Percentiles rank a stretch among this genome's conserved stretches.
Evolutionary conservation across 352 stramenopile genomes (phyloP).

Genomic region (Globisporangium spiculum): DNA sequence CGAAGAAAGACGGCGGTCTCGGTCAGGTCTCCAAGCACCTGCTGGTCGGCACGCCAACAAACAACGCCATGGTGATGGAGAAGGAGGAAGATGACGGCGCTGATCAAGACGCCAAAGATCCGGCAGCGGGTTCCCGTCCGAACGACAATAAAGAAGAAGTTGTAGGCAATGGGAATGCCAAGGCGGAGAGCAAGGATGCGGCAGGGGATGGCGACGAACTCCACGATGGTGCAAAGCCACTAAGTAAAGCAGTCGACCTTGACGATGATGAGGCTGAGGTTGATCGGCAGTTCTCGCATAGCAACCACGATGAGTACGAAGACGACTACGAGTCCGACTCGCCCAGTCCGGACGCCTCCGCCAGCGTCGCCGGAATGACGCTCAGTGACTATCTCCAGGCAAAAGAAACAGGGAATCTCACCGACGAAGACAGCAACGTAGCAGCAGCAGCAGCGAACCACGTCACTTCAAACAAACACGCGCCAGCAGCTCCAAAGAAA

Average conservation of each 20-base stretch:
- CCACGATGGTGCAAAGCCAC: neutral
- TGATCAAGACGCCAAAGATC: neutral
- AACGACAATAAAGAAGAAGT: conserved; percentile 13
- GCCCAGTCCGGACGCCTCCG: conserved; percentile 8
- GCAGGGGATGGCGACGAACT: neutral
- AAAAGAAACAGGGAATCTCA: conserved; percentile 13
- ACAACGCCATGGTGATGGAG: conserved; percentile 58
- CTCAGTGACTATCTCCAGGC: conserved; percentile 59
- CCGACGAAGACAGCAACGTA: neutral
- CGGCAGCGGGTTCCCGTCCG: neutral
- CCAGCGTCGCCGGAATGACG: conserved; percentile 41
- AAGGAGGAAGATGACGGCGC: conserved; percentile 15
- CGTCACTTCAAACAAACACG: conserved; percentile 5
- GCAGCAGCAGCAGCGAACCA: neutral
- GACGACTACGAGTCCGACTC: conserved; percentile 48
- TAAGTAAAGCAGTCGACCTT: conserved; percentile 2
- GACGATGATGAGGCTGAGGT: conserved; percentile 1
- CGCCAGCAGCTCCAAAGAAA: neutral
- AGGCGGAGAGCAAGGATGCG: neutral
- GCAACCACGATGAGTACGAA: conserved; percentile 27
- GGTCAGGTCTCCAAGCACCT: conserved; percentile 48
- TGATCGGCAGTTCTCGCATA: conserved; percentile 2
- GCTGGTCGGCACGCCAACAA: conserved; percentile 40
- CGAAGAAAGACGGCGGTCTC: neutral
- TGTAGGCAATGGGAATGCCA: neutral